Conservation (phyloP, 1,284 basidiomycete species). For the Cutaneotrichosporon mucoides region DNA sequence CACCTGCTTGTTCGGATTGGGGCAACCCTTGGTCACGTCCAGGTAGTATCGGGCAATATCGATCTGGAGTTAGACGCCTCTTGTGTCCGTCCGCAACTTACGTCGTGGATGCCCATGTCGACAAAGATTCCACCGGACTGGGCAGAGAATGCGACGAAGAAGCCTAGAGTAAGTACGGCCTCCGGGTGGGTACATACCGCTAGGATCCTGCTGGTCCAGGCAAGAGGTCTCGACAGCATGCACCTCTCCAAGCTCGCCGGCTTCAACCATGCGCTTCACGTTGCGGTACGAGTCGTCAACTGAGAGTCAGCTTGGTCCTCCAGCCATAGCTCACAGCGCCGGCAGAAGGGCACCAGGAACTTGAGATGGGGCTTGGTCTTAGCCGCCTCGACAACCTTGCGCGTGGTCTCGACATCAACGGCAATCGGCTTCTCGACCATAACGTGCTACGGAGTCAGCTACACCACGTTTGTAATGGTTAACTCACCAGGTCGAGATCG, state of each 20-base stretch:
- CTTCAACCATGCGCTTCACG: background rate
- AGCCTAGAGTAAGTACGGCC: background rate
- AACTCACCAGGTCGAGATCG: background rate
- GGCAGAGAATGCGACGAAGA: background rate
- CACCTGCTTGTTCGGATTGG: background rate
- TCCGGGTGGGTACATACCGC: background rate
- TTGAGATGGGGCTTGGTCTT: background rate
- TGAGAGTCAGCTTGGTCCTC: too few species aligned
- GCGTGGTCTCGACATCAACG: background rate
- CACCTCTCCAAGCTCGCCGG: background rate
- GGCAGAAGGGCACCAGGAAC: background rate
- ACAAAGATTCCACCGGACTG: background rate
- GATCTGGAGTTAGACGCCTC: background rate
- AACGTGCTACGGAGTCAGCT: background rate
- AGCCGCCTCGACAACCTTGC: background rate
- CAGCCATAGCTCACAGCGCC: background rate
- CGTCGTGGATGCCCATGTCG: constrained; percentile 1
- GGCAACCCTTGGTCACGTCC: background rate
- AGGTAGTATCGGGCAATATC: background rate
- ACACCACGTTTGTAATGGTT: too few species aligned
- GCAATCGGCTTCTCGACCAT: constrained; percentile 1
- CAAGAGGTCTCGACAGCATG: background rate
- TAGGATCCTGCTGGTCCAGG: background rate
- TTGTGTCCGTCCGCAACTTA: too few species aligned
- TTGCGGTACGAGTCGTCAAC: background rate